Evolutionary conservation across 306 rosid genomes (phyloP).

Genomic region (Myrica gale): DNA sequence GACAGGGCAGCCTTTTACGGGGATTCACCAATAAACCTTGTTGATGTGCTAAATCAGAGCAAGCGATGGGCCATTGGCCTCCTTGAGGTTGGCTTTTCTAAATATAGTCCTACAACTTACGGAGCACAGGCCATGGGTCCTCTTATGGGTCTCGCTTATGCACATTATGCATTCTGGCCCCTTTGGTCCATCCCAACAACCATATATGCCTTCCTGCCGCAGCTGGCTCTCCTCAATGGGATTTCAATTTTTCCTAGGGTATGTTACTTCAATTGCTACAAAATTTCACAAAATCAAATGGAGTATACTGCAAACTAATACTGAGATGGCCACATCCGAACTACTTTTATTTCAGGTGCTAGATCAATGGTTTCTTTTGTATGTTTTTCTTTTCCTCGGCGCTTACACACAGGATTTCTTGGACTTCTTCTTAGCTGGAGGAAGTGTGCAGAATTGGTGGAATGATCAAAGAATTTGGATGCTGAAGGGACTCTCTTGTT

Average conservation of each 20-base stretch:
- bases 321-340: too few species aligned
- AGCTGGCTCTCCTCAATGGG: slow-evolving; percentile 39
- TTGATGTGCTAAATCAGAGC: slow-evolving; percentile 34
- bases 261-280: neutral
- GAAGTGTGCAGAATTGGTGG: slow-evolving; percentile 44
- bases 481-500: slow-evolving; percentile 32
- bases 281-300: too few species aligned
- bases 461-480: slow-evolving; percentile 55
- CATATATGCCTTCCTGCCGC: slow-evolving; percentile 41
- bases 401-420: slow-evolving; percentile 33
- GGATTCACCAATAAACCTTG: slow-evolving; percentile 35
- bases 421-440: slow-evolving; percentile 29
- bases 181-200: slow-evolving; percentile 33
- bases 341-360: slow-evolving; percentile 19
- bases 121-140: slow-evolving; percentile 28
- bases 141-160: slow-evolving; percentile 33
- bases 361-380: slow-evolving; percentile 30
- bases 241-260: slow-evolving; percentile 33
- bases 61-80: slow-evolving; percentile 42
- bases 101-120: slow-evolving; percentile 30
- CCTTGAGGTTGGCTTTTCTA: slow-evolving; percentile 33
- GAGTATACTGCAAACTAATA: too few species aligned
- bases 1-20: slow-evolving; percentile 35
- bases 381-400: slow-evolving; percentile 33
- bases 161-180: slow-evolving; percentile 28